Conservation (phyloP, 2,329 filamentous ascomycete species). For the Stagonosporopsis tanaceti region DNA sequence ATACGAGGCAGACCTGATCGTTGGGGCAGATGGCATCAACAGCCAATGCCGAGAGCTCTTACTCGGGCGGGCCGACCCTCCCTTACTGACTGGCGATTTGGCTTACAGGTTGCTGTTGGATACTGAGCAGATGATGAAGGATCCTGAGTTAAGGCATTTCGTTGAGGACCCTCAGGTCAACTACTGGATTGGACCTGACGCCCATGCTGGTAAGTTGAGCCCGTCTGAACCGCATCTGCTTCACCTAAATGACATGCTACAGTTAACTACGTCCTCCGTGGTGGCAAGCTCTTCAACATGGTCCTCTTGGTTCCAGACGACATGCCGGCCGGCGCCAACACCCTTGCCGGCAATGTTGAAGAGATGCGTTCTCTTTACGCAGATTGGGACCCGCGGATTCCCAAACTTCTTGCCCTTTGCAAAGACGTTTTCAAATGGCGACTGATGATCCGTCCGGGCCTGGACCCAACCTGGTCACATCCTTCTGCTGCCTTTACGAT, state of each 20-base stretch:
- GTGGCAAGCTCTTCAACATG: slow-evolving; percentile 60
- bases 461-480: slow-evolving; percentile 65
- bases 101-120: slow-evolving; percentile 60
- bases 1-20: slow-evolving; percentile 55
- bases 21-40: slow-evolving; percentile 60
- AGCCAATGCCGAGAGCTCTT: slow-evolving; percentile 56
- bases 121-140: slow-evolving; percentile 56
- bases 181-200: slow-evolving; percentile 62
- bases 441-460: slow-evolving; percentile 63
- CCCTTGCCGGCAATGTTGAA: slow-evolving; percentile 59
- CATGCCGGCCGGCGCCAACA: slow-evolving; percentile 56
- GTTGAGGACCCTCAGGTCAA: slow-evolving; percentile 60
- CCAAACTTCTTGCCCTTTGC: slow-evolving; percentile 65
- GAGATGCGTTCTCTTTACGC: slow-evolving; percentile 63
- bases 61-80: slow-evolving; percentile 56
- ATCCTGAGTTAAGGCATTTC: slow-evolving; percentile 56
- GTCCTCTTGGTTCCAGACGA: slow-evolving; percentile 61
- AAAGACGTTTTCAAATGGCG: slow-evolving; percentile 69
- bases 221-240: not conserved
- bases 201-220: slow-evolving; percentile 50
- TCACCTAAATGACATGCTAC: slow-evolving; percentile 5
- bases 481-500: slow-evolving; percentile 64
- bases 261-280: slow-evolving; percentile 62
- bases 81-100: slow-evolving; percentile 59
- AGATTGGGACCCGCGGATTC: slow-evolving; percentile 64